A percentile compares a stretch with the other conserved stretches of the same genome.
Evolutionary conservation across 228 moss, liverwort and hornwort genomes (phyloP).

Genomic region (Sphagnum magellanicum): DNA sequence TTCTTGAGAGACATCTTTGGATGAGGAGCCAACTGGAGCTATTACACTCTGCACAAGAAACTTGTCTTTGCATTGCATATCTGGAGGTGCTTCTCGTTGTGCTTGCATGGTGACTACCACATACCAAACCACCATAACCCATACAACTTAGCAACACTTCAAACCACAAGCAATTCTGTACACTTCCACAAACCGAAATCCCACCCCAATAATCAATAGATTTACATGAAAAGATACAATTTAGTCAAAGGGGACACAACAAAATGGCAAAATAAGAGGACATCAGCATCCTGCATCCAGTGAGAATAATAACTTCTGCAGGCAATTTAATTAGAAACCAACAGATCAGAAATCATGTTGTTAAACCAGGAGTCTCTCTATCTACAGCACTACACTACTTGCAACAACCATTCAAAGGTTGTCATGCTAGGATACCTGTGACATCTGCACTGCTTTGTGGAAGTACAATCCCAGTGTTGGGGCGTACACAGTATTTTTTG

Average conservation of each 20-base stretch:
- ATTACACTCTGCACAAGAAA: conserved; percentile 97
- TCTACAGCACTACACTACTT: too few relatives aligned
- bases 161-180: background rate
- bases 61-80: conserved; percentile 99
- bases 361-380: too few relatives aligned
- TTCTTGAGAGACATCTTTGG: conserved; percentile 82
- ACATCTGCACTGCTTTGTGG: conserved; percentile 93
- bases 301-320: too few relatives aligned
- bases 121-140: background rate
- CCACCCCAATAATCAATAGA: too few relatives aligned
- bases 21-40: conserved; percentile 38
- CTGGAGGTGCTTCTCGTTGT: conserved; percentile 82
- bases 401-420: too few relatives aligned
- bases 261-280: too few relatives aligned
- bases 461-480: conserved; percentile 81
- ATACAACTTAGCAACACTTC: background rate
- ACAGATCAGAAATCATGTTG: too few relatives aligned
- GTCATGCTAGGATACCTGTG: conserved; percentile 38
- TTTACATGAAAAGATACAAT: too few relatives aligned
- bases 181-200: too few relatives aligned
- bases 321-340: too few relatives aligned
- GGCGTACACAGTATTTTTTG: conserved; percentile 96
- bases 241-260: too few relatives aligned
- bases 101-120: conserved; percentile 96
- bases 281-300: background rate